Conservation (phyloP, 1,139 yeast species). For the Blastobotrys aristatus region DNA sequence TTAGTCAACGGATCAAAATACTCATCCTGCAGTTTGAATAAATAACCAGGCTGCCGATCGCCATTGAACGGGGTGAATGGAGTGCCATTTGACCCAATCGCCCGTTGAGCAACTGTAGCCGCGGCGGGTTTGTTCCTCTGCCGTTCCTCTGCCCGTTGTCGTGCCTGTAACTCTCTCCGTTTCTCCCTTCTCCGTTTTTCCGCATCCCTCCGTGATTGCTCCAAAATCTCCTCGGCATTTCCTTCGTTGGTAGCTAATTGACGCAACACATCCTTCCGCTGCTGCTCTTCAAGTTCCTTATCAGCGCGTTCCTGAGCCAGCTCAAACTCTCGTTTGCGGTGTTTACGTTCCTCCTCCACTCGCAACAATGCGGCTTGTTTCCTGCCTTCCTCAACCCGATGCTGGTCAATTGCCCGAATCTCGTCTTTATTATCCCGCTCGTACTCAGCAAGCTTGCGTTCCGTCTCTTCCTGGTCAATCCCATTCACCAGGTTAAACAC, state of each 20-base stretch:
- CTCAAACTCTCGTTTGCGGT: conserved; percentile 34
- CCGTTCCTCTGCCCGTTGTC: background rate
- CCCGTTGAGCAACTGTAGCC: conserved; percentile 10
- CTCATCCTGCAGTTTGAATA: conserved; percentile 42
- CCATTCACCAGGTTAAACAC: conserved; percentile 71
- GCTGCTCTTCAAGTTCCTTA: conserved; percentile 42
- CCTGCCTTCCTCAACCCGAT: conserved; percentile 59
- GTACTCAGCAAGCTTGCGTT: conserved; percentile 60
- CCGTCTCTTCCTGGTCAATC: conserved; percentile 68
- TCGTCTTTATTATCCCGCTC: conserved; percentile 71
- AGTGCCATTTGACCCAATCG: conserved; percentile 27
- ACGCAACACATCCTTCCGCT: conserved; percentile 64
- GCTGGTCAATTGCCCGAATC: conserved; percentile 65
- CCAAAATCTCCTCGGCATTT: conserved; percentile 47
- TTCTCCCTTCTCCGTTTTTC: conserved; percentile 16
- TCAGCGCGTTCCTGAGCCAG: conserved; percentile 36
- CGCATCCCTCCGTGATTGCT: conserved; percentile 37
- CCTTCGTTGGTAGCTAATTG: conserved; percentile 50
- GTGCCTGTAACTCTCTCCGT: conserved; percentile 26
- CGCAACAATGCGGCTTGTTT: conserved; percentile 61
- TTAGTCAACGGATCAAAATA: conserved; percentile 61
- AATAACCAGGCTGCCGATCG: conserved; percentile 59
- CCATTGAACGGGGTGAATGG: conserved; percentile 97
- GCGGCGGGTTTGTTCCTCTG: conserved; percentile 16
- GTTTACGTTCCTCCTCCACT: conserved; percentile 58